Base-by-base conservation (phyloP, 75 land plant genomes). In the Picea glauca region DNA sequence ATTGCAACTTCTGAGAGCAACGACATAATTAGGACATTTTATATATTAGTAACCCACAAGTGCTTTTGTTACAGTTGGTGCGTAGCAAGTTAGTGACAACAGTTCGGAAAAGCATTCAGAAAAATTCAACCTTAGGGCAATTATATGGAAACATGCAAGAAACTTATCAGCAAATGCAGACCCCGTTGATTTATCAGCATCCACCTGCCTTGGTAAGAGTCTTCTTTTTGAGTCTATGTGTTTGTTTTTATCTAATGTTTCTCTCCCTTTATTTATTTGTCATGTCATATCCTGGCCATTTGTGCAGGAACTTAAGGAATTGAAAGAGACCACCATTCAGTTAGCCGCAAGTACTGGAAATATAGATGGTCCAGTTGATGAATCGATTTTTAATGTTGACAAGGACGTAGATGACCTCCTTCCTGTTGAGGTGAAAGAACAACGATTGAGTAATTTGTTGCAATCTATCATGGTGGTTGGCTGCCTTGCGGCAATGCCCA, bases 381-480 rank as follows among this genome's bases (percentile, higher is more conserved):
- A 89, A 81, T 82, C 87, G 1, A 67, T 91, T 50, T 95, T 95
- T 78, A 94, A 96, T 72, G 86, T 93, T 14, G 96, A 90, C 38
- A 96, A 94, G 77, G 98, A 96, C 72, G 85, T 96, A 18, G 96
- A 96, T 83, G 92, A 88, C 58, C 84, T 96, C 1, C 79, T 94
- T 62, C 95, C 96, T 57, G 93, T 94, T 11, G 94, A 94, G 81
- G 96, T 94, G 21, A 93, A 95, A 79, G 98, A 95, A 60, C 98
- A 95, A 74, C 82, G 98, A 11, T 30, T 95, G 30, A 93, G 94
- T 80, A 95, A 95, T 85, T 78, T 95, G 72, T 84, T 93, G 83
- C 98, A 95, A 60, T 81, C 98, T 6, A 3, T 80, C 12, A 81
- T 93, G 88, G 98, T 95, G 43, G 94, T 90, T 58, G 91, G 86